A percentile compares a stretch with the other conserved stretches of the same genome.
These are phyloP conservation scores for Lichtheimia ornata DNA, from an alignment of 371 early-diverging fungal genomes.

Conservation along the genomic window DNA sequence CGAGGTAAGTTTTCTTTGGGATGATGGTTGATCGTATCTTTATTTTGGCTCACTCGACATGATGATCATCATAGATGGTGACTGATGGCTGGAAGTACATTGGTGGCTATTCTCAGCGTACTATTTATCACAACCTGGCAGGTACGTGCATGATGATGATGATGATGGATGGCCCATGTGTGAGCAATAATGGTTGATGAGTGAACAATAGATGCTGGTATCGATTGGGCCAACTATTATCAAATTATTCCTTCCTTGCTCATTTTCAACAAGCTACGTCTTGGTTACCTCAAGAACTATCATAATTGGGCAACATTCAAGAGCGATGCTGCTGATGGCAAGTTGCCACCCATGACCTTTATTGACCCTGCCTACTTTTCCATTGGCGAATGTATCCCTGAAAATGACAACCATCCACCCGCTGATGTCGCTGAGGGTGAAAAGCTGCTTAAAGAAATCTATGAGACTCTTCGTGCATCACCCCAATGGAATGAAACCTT, in stretches of 20 bases:
- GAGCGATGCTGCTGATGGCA: constrained; percentile 24
- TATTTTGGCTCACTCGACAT: no score
- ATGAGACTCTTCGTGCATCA: constrained; percentile 31
- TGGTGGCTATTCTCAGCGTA: constrained; percentile 28
- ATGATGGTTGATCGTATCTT: no score
- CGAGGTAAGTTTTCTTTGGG: constrained; percentile 7
- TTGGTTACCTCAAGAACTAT: constrained; percentile 11
- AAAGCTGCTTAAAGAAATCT: constrained; percentile 27
- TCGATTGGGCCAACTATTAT: constrained; percentile 23
- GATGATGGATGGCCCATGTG: no score
- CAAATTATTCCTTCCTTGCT: constrained; percentile 24
- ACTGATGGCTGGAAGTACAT: constrained; percentile 22
- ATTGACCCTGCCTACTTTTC: constrained; percentile 33
- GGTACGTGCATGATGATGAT: constrained; percentile 8
- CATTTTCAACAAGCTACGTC: constrained; percentile 23
- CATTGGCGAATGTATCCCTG: constrained; percentile 23
- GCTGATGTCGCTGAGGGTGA: constrained; percentile 27
- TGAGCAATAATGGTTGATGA: background rate
- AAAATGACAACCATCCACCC: constrained; percentile 29
- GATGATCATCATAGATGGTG: background rate
- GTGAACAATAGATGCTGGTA: constrained; percentile 1
- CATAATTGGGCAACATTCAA: constrained; percentile 22
- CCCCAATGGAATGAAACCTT: constrained; percentile 39
- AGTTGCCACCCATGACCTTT: constrained; percentile 24
- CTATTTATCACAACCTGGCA: constrained; percentile 29